phyloP scores from a whole-genome alignment of 164 flowering plant genomes.

The Stephania japonica region DNA sequence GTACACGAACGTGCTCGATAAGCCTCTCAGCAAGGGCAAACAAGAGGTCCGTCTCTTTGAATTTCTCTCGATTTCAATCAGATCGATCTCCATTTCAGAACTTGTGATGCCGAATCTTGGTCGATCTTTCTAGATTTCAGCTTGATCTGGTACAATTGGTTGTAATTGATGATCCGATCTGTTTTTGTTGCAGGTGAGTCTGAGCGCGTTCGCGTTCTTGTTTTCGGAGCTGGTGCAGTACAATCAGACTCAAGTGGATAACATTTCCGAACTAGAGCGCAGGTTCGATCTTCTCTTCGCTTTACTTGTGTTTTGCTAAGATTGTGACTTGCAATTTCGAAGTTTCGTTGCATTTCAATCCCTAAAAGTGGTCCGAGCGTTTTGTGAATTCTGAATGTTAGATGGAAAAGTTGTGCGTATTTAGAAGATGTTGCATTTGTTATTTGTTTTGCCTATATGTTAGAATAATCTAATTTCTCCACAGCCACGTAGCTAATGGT shows the following conservation, averaged over 20 bases:
- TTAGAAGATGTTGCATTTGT: no score
- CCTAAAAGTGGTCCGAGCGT: background rate
- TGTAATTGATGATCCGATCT: background rate
- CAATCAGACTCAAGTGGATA: conserved; percentile 96
- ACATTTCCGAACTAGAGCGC: conserved; percentile 87
- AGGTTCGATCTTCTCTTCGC: conserved; percentile 37
- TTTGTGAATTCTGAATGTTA: no score
- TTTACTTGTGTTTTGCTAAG: no score
- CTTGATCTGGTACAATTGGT: background rate
- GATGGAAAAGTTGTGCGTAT: no score
- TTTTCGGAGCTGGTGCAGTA: conserved; percentile 98
- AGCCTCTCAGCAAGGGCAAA: conserved; percentile 95
- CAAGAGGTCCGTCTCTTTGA: conserved; percentile 64
- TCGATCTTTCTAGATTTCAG: background rate
- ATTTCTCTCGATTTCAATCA: background rate
- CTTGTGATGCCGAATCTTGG: background rate
- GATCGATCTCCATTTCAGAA: background rate
- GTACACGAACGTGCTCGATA: conserved; percentile 86
- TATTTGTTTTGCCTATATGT: no score
- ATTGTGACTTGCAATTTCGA: background rate
- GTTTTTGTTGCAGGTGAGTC: conserved; percentile 82
- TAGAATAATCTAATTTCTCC: no score
- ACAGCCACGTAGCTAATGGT: no score
- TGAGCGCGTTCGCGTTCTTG: conserved; percentile 92
- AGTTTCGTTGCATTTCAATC: background rate